These are phyloP conservation scores for Hortaea sp. DNA, from an alignment of 2,329 filamentous ascomycete genomes.

Conservation along the genomic window DNA sequence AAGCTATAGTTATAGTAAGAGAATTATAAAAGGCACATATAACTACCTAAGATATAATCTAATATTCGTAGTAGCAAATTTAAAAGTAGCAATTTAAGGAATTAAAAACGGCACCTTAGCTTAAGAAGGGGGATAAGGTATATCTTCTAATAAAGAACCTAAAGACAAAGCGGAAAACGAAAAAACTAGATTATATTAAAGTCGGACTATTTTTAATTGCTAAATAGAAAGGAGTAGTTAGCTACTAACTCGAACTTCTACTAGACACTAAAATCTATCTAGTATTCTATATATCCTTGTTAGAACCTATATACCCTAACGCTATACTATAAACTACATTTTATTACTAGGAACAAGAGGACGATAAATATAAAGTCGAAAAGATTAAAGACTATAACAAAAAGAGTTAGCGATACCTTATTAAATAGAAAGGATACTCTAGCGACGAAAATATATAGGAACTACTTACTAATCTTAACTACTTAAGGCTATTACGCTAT, in stretches of 20 bases:
- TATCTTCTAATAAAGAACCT: constrained; percentile 10
- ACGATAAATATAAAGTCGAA: background rate
- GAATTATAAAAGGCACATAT: background rate
- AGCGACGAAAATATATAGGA: background rate
- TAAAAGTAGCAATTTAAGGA: background rate
- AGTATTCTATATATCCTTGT: constrained; percentile 1
- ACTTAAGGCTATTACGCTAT: background rate
- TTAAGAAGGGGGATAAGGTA: constrained; percentile 10
- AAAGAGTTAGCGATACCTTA: background rate
- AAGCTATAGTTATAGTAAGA: constrained; percentile 1
- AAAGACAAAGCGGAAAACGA: constrained; percentile 5
- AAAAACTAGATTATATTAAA: constrained; percentile 11
- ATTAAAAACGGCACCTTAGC: constrained; percentile 5
- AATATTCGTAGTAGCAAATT: background rate
- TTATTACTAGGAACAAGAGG: background rate
- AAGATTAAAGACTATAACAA: background rate
- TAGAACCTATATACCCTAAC: background rate
- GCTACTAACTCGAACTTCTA: constrained; percentile 1
- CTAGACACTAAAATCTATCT: background rate
- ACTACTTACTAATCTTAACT: background rate
- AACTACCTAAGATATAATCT: background rate
- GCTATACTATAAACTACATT: background rate
- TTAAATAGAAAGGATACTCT: background rate
- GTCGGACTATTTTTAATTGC: constrained; percentile 7
- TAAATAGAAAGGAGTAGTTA: background rate